Base-by-base conservation (phyloP, 305 asterid species). In the Fraxinus dipetala region DNA sequence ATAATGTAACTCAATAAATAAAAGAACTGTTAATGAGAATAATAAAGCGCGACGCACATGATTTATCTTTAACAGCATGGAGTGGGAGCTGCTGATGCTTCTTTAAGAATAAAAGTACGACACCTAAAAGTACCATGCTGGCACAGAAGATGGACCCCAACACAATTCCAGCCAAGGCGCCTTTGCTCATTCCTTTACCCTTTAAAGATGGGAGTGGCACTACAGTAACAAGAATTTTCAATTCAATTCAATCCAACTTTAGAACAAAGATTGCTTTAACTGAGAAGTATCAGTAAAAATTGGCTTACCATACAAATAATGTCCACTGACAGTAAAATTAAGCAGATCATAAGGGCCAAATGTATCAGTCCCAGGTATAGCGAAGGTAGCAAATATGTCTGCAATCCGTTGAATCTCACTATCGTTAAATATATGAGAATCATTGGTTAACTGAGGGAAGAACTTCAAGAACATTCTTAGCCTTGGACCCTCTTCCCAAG, bases 401-500 rank as follows among this genome's bases (percentile, higher is more conserved):
- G 88, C 88, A 31, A 90, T 85, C 63, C 45, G 63, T 48, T 7
- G 82, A 84, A 90, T 35, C 83, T 84, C 89, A 70, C 77, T 79
- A 32, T 35, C 0, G 13, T 40, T 80, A 69, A 90, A 88, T 36
- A 6, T 18, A 43, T 2, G 75, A 6, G 92, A 84, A 22, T 54
- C 36, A 45, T 88, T 85, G 77, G 75, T 75, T 6, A 74, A 51
- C 35, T 56, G 43, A 22, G 92, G 92, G 76, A 76, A 88, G 79
- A 88, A 86, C 59, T 72, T 85, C 81, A 90, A 79, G 77, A 79
- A 85, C 88, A 90, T 88, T 70, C 81, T 78, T 61, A 90, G 89
- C 87, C 92, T 86, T 5, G 91, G 91, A 59, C 90, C 92, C n/a
- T 59, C 3, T 84, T 88, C 89, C 92, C 92, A 90, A 76, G 48